These are phyloP conservation scores for Phylloporus sp. DNA, from an alignment of 768 basidiomycete genomes.

Conservation along the genomic window DNA sequence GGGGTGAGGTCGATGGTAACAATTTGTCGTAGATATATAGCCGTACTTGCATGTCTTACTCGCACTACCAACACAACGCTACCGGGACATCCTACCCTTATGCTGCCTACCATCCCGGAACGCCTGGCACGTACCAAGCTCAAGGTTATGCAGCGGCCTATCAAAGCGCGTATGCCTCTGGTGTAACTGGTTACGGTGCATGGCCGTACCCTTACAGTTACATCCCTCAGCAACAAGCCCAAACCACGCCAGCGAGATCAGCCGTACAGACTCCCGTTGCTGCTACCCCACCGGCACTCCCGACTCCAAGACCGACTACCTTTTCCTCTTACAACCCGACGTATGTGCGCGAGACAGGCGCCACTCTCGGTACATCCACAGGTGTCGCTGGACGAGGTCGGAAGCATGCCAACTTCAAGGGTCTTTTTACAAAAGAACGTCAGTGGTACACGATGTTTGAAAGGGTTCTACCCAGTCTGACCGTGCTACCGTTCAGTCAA, in stretches of 20 bases:
- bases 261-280: slow-evolving; percentile 28
- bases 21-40: background rate
- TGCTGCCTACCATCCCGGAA: slow-evolving; percentile 52
- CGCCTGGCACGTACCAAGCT: slow-evolving; percentile 40
- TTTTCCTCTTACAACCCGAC: slow-evolving; percentile 57
- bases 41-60: slow-evolving; percentile 29
- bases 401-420: slow-evolving; percentile 66
- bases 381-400: slow-evolving; percentile 45
- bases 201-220: slow-evolving; percentile 72
- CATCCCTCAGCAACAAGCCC: slow-evolving; percentile 37
- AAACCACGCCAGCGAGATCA: slow-evolving; percentile 25
- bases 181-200: slow-evolving; percentile 60
- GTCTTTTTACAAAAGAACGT: slow-evolving; percentile 80
- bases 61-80: slow-evolving; percentile 34
- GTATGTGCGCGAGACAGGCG: slow-evolving; percentile 44
- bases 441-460: slow-evolving; percentile 27
- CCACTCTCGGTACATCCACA: slow-evolving; percentile 32
- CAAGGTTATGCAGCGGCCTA: slow-evolving; percentile 49
- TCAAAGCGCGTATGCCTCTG: slow-evolving; percentile 49
- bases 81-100: slow-evolving; percentile 62
- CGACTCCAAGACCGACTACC: slow-evolving; percentile 38
- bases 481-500: slow-evolving; percentile 47
- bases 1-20: slow-evolving; percentile 36
- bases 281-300: slow-evolving; percentile 27
- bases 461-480: slow-evolving; percentile 10